Evolutionary conservation across 805 yeast species (phyloP), one percentile per base, ranked within the genome.

Genomic region (Myxozyma mucilagina): DNA sequence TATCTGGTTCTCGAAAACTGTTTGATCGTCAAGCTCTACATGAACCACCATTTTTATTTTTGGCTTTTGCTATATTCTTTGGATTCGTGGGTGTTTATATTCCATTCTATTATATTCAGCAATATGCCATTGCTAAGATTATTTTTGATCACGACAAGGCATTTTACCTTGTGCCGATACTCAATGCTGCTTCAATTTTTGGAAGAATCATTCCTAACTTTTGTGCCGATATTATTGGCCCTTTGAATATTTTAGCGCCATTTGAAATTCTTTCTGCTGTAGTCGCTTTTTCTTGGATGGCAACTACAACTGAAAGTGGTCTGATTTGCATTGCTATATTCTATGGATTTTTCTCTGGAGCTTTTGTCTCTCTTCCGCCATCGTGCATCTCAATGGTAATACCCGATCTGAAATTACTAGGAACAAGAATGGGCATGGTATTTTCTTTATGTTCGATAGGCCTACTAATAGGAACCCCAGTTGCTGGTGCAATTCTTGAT

Each of bases 361-460:
- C 75, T 1, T 53, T 70, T 9, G 72, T 73, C 18, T 71, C 74
- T 7, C 57, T 74, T 8, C 71, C 73, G 5, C 73, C 76, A 0
- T 67, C 73, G 0, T 57, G 71, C 31, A 61, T 72, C 1, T 70
- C 72, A 1, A 55, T 60, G 20, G 11, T 62, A 6, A 70, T 74
- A 4, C 55, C 66, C 1, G 63, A 70, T 53, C 44, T 71, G 38
- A 51, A 60, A 9, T 41, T 68, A 13, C 56, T 70, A 14, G 75
- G 76, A 5, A 68, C 69, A 7, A 58, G 75, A 11, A 87, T 89
- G 90, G 89, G 89, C 1, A 58, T 84, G 52, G 80, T 89, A 0
- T 77, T 89, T 47, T 75, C 81, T 7, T 68, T 79, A 6, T 84
- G 87, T 45, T 80, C 91, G 0, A 78, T 82, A 67, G 84, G 81